A percentile compares a stretch with the other conserved stretches of the same genome.
These are phyloP conservation scores for Ustilago vetiveriae DNA, from an alignment of 1,284 basidiomycete species.

Conservation along the genomic window DNA sequence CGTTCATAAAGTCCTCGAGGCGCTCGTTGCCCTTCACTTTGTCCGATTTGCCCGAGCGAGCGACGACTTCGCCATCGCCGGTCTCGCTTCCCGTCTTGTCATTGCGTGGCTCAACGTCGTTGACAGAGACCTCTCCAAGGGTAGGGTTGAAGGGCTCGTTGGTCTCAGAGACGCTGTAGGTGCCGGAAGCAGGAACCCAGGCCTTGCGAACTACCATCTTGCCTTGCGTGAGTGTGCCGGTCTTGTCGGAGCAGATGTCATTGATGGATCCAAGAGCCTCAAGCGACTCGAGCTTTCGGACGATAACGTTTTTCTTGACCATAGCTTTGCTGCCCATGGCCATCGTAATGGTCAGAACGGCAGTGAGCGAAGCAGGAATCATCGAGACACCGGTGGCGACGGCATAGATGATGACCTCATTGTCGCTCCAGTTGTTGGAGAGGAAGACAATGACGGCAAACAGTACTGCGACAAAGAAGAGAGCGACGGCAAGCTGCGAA, in stretches of 20 bases:
- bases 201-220: conserved; percentile 65
- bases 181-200: conserved; percentile 63
- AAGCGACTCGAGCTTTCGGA: conserved; percentile 69
- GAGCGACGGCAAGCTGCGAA: conserved; percentile 65
- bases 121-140: conserved; percentile 68
- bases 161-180: conserved; percentile 59
- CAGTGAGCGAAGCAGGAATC: conserved; percentile 69
- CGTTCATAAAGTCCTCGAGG: conserved; percentile 59
- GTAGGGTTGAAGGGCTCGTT: conserved; percentile 66
- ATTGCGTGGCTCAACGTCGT: conserved; percentile 56
- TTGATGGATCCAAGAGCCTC: conserved; percentile 65
- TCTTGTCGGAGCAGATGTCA: conserved; percentile 67
- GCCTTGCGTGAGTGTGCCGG: conserved; percentile 65
- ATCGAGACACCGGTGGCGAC: conserved; percentile 72
- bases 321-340: conserved; percentile 72
- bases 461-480: conserved; percentile 64
- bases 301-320: conserved; percentile 72
- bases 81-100: conserved; percentile 4
- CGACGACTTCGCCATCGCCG: conserved; percentile 62
- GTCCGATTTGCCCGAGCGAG: conserved; percentile 51
- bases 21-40: conserved; percentile 45
- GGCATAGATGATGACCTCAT: conserved; percentile 66
- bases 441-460: conserved; percentile 68
- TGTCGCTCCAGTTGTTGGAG: conserved; percentile 66
- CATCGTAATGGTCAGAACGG: conserved; percentile 68